A percentile compares a stretch with the other conserved stretches of the same genome.
These are phyloP conservation scores for Triticum timopheevii DNA, from an alignment of 176 grass and related monocot species.

Conservation along the genomic window DNA sequence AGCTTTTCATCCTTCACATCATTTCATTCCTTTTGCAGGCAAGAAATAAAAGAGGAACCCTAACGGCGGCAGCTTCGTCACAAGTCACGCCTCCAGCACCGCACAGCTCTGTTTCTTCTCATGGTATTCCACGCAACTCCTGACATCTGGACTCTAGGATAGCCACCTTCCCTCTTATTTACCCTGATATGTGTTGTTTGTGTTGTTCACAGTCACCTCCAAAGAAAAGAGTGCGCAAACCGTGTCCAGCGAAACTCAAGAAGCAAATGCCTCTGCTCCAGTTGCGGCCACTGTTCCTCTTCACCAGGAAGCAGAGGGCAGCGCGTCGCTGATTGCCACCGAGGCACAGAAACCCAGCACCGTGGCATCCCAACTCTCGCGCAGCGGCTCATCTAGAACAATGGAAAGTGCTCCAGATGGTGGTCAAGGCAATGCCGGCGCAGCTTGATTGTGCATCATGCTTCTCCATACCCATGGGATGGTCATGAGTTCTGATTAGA, in stretches of 20 bases:
- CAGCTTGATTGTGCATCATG: slow-evolving; percentile 3
- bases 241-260: slow-evolving; percentile 50
- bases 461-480: background rate
- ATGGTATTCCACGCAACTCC: slow-evolving; percentile 8
- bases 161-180: background rate
- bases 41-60: slow-evolving; percentile 76
- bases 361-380: slow-evolving; percentile 38
- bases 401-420: slow-evolving; percentile 43
- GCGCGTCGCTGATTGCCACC: background rate
- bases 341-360: slow-evolving; percentile 43
- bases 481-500: background rate
- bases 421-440: slow-evolving; percentile 13
- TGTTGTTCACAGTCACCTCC: slow-evolving; percentile 35
- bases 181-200: slow-evolving; percentile 9
- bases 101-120: slow-evolving; percentile 33
- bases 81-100: slow-evolving; percentile 33
- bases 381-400: slow-evolving; percentile 43
- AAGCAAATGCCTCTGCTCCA: slow-evolving; percentile 30
- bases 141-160: background rate
- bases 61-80: slow-evolving; percentile 22
- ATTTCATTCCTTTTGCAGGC: slow-evolving; percentile 45
- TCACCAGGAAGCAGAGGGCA: slow-evolving; percentile 28
- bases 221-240: slow-evolving; percentile 58
- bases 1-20: background rate
- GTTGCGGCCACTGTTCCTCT: background rate